Evolutionary conservation across 345 rosid species (phyloP), one percentile per base, ranked within the genome.

Genomic region (thale cress (Arabidopsis thaliana)): DNA sequence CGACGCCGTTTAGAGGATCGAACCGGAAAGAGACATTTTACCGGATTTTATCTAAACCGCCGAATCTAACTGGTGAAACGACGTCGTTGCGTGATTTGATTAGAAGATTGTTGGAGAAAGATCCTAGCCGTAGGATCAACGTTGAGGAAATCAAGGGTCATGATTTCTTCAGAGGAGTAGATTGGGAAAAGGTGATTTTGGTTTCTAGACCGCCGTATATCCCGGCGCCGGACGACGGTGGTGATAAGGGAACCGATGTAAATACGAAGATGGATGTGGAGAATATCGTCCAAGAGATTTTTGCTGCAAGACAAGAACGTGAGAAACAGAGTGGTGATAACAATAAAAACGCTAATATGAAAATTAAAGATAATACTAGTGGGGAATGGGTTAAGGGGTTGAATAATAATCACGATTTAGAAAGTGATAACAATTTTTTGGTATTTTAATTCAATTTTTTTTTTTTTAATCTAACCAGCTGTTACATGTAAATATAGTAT

Each of bases 21-120:
- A 88, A 83, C 67, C 80, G 91, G 65, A 91, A 87, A 69, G 97
- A 88, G 24, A 89, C 98, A 0, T 94, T 94, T 76, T 83, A 58
- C 40, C 65, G 80, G 70, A 84, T 94, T 22, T 64, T 94, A 12
- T 58, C 88, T n/a, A 82, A 79, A 62, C 55, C 80, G 48, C 81
- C 96, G 7, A 86, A 87, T 30, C 77, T 94, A 0, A 83, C 77
- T 0, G 98, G 98, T 0, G 95, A 94, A 71, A 9, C 87, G 78
- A 89, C 97, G 72, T 59, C 91, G 78, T 70, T 94, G 75, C 53
- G 97, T 50, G 87, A 88, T 81, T 28, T 94, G 46, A 88, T 94
- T 12, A 62, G 86, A 46, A 83, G 72, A 37, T 73, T 94, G 28
- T 53, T 94, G 49, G 84, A 81, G 42, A 94, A 89, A 79, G 93